Percentiles rank a stretch among this genome's conserved stretches.
These are phyloP conservation scores for Musa balbisiana DNA, from an alignment of 202 grass and related monocot species.

Conservation along the genomic window DNA sequence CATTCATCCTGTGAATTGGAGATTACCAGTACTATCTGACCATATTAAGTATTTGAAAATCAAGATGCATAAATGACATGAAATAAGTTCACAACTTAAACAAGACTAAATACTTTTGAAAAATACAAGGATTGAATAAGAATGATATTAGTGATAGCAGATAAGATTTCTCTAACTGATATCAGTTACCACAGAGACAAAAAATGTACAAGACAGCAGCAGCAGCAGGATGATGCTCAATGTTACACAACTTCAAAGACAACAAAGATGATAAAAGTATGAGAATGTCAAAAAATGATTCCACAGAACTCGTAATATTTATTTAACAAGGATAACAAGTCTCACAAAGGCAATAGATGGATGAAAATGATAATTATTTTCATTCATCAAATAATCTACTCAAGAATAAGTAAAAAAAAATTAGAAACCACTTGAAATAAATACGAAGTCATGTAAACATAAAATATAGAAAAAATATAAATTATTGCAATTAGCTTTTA, in stretches of 20 bases:
- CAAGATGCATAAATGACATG: conserved; percentile 41
- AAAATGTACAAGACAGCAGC: conserved; percentile 70
- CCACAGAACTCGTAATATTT: neutral
- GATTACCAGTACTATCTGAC: conserved; percentile 51
- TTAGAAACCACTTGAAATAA: neutral
- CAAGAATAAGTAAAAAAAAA: neutral
- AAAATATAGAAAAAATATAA: neutral
- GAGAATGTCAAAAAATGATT: conserved; percentile 18
- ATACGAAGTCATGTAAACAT: neutral
- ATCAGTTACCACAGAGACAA: conserved; percentile 95
- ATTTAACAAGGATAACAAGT: neutral
- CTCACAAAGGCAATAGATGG: neutral
- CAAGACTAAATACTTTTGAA: conserved; percentile 13
- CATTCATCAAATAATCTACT: neutral
- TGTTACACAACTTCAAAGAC: conserved; percentile 47
- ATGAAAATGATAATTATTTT: neutral
- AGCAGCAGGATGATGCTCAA: conserved; percentile 71
- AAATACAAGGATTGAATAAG: conserved; percentile 13
- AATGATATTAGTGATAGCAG: neutral
- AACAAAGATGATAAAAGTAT: conserved; percentile 3
- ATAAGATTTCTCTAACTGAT: too few species aligned
- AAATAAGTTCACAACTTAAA: conserved; percentile 26
- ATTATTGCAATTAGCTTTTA: too few species aligned
- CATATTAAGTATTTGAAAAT: conserved; percentile 63
- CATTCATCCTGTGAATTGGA: conserved; percentile 74